Base-by-base conservation (phyloP, 2,329 filamentous ascomycete genomes). In the Cordyceps cicadae region DNA sequence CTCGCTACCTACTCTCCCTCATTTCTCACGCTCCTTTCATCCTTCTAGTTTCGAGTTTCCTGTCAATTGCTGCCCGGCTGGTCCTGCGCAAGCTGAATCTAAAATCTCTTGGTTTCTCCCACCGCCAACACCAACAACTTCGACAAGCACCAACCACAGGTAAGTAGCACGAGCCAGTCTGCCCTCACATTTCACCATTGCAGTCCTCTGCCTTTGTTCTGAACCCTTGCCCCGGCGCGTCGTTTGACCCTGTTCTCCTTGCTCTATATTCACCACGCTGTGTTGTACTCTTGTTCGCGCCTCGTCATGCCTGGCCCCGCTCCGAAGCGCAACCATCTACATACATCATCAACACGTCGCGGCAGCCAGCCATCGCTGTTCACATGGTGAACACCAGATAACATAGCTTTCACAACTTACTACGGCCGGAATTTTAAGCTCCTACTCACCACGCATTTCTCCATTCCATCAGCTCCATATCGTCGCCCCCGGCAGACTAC, bases 21-120 rank as follows among this genome's bases (percentile, higher is more conserved):
- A 48, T 41, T 54, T 60, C 60, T 59, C 34, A 51, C 54, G 17
- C 43, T 62, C 46, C 46, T 62, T 62, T 55, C 29, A 48, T 52
- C 52, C 43, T 24, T 62, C 60, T 59, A 50, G 60, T 51, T 43
- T 45, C 52, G 46, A 51, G 14, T 55, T 39, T 53, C 46, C 32
- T 48, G 43, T 60, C 59, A 60, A 61, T 54, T 56, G 59, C 59
- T 60, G 59, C 59, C 45, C 59, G 46, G 59, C 59, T 61, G 59
- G 59, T 61, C 52, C 59, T 60, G 56, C 39, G 59, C 59, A 61
- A 61, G 53, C 59, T 52, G 59, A 55, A 50, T 56, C 48, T 59
- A 59, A 58, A 37, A 48, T 54, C 57, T 59, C 50, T 59, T 59
- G 57, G 50, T 45, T 52, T 46, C 32, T 14, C 39, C 50, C 12